Evolutionary conservation across 805 yeast species (phyloP).

Genomic region (Blastobotrys peoriensis): DNA sequence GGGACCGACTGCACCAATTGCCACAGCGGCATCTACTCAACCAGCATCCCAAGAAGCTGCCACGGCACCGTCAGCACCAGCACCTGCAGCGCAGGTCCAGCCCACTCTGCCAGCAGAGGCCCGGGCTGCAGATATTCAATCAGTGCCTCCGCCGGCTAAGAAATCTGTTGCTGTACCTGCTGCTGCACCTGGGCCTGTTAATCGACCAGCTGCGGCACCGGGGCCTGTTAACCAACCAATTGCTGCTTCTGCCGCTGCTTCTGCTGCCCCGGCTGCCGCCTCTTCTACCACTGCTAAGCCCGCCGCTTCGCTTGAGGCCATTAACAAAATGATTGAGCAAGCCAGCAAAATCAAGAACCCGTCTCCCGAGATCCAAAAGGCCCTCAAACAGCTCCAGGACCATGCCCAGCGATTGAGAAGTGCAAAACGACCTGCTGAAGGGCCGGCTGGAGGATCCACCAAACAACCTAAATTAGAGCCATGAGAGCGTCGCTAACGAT

Average conservation of each 20-base stretch:
- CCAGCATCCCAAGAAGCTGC: constrained; percentile 7
- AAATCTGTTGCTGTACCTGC: constrained; percentile 1
- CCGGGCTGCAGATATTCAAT: neutral
- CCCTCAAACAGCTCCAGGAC: constrained; percentile 30
- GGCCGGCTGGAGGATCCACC: constrained; percentile 9
- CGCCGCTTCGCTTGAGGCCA: constrained; percentile 26
- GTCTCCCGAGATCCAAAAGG: constrained; percentile 28
- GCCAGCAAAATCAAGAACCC: constrained; percentile 34
- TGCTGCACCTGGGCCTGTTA: neutral
- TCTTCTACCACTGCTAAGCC: constrained; percentile 14
- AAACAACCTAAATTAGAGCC: no score
- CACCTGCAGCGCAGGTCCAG: neutral
- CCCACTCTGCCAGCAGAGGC: neutral
- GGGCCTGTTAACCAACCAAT: neutral
- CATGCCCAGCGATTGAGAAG: constrained; percentile 21
- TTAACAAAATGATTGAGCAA: constrained; percentile 30
- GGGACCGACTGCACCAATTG: constrained; percentile 6
- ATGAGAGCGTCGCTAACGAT: neutral
- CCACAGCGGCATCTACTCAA: constrained; percentile 6
- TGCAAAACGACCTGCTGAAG: constrained; percentile 11
- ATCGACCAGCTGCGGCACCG: constrained; percentile 4
- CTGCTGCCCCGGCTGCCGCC: constrained; percentile 2
- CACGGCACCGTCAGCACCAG: constrained; percentile 10
- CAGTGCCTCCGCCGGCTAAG: neutral
- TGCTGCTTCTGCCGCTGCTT: constrained; percentile 3